These are phyloP conservation scores for Penicillium atrosanguineum DNA, from an alignment of 495 filamentous ascomycete species.

Conservation along the genomic window DNA sequence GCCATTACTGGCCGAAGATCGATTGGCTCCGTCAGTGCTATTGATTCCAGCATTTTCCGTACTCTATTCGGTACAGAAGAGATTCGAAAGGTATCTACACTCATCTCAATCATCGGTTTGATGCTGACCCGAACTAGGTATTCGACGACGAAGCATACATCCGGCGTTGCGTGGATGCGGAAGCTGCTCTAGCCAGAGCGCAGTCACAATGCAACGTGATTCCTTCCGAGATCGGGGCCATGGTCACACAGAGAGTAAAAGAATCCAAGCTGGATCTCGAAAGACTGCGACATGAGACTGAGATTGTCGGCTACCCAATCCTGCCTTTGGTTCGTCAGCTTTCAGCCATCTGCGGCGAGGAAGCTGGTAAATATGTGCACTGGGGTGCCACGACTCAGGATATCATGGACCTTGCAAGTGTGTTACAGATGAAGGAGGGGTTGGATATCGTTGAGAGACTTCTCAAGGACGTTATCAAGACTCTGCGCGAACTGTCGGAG, in stretches of 20 bases:
- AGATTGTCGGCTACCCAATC: conserved; percentile 54
- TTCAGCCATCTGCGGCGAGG: conserved; percentile 33
- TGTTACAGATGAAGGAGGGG: conserved; percentile 49
- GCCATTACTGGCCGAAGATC: conserved; percentile 6
- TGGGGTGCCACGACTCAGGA: conserved; percentile 59
- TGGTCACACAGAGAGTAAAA: conserved; percentile 35
- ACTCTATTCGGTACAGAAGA: conserved; percentile 51
- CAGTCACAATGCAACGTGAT: conserved; percentile 45
- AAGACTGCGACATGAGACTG: conserved; percentile 42
- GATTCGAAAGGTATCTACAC: conserved; percentile 38
- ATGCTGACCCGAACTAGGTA: conserved; percentile 15
- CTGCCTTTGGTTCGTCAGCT: conserved; percentile 50
- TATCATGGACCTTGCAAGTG: conserved; percentile 50
- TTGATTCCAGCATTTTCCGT: conserved; percentile 50
- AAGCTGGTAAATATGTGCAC: conserved; percentile 50
- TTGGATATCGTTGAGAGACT: conserved; percentile 40
- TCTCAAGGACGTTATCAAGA: conserved; percentile 33
- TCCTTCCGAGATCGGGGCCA: conserved; percentile 37
- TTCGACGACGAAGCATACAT: conserved; percentile 52
- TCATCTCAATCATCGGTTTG: background rate
- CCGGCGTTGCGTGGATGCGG: conserved; percentile 47
- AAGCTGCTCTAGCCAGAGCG: conserved; percentile 48
- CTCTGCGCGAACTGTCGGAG: conserved; percentile 32
- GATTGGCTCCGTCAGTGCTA: conserved; percentile 40
- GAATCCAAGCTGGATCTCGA: conserved; percentile 37